Percentiles rank a stretch among this genome's conserved stretches.
phyloP scores from a whole-genome alignment of 2,329 filamentous ascomycete genomes.

The Penicillium olsonii region DNA sequence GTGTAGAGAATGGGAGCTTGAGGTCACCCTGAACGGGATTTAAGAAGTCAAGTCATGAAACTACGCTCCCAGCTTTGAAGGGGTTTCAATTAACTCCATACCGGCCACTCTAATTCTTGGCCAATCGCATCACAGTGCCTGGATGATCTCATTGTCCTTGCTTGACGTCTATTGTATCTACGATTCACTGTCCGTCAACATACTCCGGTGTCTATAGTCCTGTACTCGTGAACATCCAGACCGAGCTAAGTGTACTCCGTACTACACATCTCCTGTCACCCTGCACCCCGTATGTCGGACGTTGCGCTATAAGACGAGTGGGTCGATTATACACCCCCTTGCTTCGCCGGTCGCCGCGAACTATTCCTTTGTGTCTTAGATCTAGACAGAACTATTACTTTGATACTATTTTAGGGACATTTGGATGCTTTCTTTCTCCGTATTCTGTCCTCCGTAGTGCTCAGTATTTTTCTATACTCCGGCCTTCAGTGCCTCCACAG shows the following conservation, averaged over 20 bases:
- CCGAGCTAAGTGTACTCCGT: background rate
- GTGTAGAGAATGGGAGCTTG: background rate
- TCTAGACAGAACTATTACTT: background rate
- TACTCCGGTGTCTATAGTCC: background rate
- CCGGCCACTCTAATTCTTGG: slow-evolving; percentile 13
- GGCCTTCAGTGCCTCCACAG: background rate
- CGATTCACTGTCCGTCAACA: background rate
- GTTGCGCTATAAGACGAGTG: slow-evolving; percentile 2
- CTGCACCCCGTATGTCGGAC: background rate
- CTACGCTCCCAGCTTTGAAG: slow-evolving; percentile 1
- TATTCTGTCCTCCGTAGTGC: background rate
- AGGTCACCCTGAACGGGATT: background rate
- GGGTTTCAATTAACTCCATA: slow-evolving; percentile 11
- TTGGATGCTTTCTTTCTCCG: background rate
- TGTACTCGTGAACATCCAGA: background rate
- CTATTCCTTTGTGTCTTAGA: slow-evolving; percentile 1
- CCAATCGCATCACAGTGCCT: slow-evolving; percentile 6
- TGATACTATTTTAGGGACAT: background rate
- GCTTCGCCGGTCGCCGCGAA: background rate
- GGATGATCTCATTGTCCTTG: slow-evolving; percentile 2
- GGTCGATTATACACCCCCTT: slow-evolving; percentile 9
- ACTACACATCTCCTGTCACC: background rate
- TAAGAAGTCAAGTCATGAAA: background rate
- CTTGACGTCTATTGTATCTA: background rate
- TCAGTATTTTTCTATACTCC: background rate